A percentile compares a stretch with the other conserved stretches of the same genome.
Evolutionary conservation across 2,329 filamentous ascomycete species (phyloP).

Genomic region (Colletotrichum endophyticum): DNA sequence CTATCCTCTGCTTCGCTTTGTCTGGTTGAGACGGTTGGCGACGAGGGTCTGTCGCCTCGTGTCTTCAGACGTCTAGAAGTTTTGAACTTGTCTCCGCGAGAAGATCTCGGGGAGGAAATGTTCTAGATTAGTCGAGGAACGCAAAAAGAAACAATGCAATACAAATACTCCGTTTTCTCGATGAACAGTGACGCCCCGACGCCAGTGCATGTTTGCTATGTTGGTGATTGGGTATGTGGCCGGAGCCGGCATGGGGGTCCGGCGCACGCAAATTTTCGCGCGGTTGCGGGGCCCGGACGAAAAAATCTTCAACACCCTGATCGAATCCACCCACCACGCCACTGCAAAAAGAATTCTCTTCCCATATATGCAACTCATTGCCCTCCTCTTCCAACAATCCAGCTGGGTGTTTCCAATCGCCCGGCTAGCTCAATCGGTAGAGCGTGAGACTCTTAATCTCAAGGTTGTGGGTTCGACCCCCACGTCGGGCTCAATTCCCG

Average conservation of each 20-base stretch:
- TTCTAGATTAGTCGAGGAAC: rapidly evolving
- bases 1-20: too few species aligned
- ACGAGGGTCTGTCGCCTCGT: background rate
- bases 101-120: rapidly evolving
- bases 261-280: background rate
- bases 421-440: conserved; percentile 74
- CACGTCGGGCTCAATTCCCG: conserved; percentile 22
- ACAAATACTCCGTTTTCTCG: background rate
- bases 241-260: background rate
- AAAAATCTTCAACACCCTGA: background rate
- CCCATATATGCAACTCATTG: background rate
- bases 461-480: conserved; percentile 60
- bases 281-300: background rate
- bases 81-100: background rate
- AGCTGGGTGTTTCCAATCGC: conserved; percentile 28
- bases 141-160: background rate
- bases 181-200: background rate
- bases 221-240: background rate
- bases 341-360: background rate
- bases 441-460: conserved; percentile 75
- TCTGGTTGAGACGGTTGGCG: background rate
- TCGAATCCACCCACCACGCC: background rate
- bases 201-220: rapidly evolving
- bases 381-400: background rate
- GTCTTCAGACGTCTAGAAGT: background rate